A percentile compares a stretch with the other conserved stretches of the same genome.
Evolutionary conservation across 2,329 filamentous ascomycete genomes (phyloP).

Genomic region (Exophiala sp.): DNA sequence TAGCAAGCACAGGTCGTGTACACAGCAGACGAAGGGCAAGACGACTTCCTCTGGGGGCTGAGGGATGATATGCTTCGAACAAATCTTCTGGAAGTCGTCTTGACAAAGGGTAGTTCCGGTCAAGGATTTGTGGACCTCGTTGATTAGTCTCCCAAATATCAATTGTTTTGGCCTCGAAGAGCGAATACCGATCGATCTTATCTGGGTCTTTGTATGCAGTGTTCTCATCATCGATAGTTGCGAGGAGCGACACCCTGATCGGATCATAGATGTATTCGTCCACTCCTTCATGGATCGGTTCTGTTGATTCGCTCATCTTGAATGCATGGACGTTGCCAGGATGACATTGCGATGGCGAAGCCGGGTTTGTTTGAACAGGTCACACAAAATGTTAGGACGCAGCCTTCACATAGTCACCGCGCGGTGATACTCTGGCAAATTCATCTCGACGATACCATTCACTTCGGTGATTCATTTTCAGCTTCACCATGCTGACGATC

Average conservation of each 20-base stretch:
- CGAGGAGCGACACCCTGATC: constrained; percentile 8
- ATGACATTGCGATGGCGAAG: background rate
- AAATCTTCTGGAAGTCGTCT: constrained; percentile 5
- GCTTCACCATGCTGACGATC: too few species aligned
- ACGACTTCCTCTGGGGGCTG: background rate
- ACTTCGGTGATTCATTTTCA: too few species aligned
- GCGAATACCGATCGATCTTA: constrained; percentile 9
- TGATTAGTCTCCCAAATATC: constrained; percentile 12
- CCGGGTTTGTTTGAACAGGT: background rate
- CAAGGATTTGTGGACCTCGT: constrained; percentile 1
- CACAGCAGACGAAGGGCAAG: constrained; percentile 9
- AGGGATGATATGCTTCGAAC: constrained; percentile 13
- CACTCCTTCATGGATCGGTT: constrained; percentile 6
- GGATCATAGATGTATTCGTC: constrained; percentile 13
- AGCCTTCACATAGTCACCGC: too few species aligned
- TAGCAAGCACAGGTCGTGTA: constrained; percentile 6
- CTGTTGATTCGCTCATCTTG: constrained; percentile 14
- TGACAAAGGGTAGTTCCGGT: constrained; percentile 6
- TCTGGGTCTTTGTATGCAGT: constrained; percentile 12
- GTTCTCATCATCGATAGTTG: constrained; percentile 13
- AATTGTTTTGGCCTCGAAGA: constrained; percentile 11
- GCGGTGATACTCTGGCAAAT: too few species aligned
- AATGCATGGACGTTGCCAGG: background rate
- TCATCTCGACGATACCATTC: too few species aligned
- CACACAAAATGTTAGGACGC: too few species aligned